These are phyloP conservation scores for Zostera marina DNA, from an alignment of 116 monocot species.

Conservation along the genomic window DNA sequence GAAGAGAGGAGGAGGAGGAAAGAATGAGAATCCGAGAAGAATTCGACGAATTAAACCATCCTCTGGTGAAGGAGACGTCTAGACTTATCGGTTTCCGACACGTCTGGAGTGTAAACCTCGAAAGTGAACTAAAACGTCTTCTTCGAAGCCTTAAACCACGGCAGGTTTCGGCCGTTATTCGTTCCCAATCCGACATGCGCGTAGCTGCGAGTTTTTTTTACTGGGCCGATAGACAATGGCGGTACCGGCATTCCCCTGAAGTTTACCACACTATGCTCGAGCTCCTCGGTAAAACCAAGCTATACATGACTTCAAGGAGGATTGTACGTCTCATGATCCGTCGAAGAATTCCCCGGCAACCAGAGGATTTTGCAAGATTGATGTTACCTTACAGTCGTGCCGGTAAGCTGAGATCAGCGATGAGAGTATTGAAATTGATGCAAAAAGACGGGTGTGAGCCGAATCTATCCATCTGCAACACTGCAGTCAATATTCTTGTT, in stretches of 20 bases:
- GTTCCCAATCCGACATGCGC: slow-evolving; percentile 42
- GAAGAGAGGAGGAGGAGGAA: background rate
- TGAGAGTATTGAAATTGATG: slow-evolving; percentile 88
- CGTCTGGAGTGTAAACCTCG: slow-evolving; percentile 49
- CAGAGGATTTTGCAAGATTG: slow-evolving; percentile 34
- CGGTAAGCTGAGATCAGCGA: slow-evolving; percentile 55
- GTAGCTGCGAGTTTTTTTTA: slow-evolving; percentile 52
- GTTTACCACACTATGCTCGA: slow-evolving; percentile 60
- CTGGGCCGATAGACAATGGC: slow-evolving; percentile 92
- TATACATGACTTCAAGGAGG: slow-evolving; percentile 43
- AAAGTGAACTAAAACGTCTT: slow-evolving; percentile 41
- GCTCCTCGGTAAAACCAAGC: slow-evolving; percentile 58
- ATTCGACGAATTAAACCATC: slow-evolving; percentile 34
- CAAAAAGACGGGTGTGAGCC: slow-evolving; percentile 73
- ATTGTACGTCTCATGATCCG: slow-evolving; percentile 65
- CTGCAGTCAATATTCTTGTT: slow-evolving; percentile 55
- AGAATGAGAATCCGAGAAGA: background rate
- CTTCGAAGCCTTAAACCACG: slow-evolving; percentile 37
- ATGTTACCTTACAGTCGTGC: slow-evolving; percentile 87
- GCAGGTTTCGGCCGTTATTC: slow-evolving; percentile 52
- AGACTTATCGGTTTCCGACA: slow-evolving; percentile 48
- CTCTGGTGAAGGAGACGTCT: slow-evolving; percentile 52
- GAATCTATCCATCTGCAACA: slow-evolving; percentile 49
- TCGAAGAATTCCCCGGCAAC: slow-evolving; percentile 28
- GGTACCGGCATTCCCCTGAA: slow-evolving; percentile 65